Conservation (phyloP, 139 green algal genomes). For the Trebouxia sp. region DNA sequence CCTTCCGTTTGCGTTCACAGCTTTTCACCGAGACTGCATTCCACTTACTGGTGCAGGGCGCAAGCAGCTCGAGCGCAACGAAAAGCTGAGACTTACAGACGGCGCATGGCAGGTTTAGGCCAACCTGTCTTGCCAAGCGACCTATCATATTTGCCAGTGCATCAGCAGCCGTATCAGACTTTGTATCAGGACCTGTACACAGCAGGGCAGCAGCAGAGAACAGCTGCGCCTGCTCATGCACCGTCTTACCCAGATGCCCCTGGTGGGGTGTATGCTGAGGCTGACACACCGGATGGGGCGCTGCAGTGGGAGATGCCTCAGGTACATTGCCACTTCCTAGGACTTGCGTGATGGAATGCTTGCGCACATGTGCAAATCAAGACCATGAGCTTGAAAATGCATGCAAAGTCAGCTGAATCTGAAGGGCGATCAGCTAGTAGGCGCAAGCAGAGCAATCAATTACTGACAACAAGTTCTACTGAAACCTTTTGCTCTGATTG, state of each 20-base stretch:
- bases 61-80: not conserved
- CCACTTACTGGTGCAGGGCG: not conserved
- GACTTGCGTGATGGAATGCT: too few species aligned
- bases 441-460: too few species aligned
- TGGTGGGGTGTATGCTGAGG: not conserved
- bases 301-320: slow-evolving; percentile 30
- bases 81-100: slow-evolving; percentile 18
- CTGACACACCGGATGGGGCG: not conserved
- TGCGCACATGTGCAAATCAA: too few species aligned
- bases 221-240: not conserved
- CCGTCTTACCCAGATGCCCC: not conserved
- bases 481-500: too few species aligned
- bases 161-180: not conserved
- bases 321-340: too few species aligned
- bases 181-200: slow-evolving; percentile 1
- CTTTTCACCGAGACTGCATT: not conserved
- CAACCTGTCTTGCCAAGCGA: not conserved
- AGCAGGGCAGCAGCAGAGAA: not conserved
- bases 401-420: too few species aligned
- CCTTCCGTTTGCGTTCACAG: not conserved
- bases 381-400: too few species aligned
- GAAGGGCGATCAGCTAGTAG: too few species aligned
- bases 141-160: not conserved
- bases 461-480: too few species aligned
- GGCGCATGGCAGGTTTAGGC: slow-evolving; percentile 21